Evolutionary conservation across 2,329 filamentous ascomycete genomes (phyloP).

Genomic region (Fusarium foetens): DNA sequence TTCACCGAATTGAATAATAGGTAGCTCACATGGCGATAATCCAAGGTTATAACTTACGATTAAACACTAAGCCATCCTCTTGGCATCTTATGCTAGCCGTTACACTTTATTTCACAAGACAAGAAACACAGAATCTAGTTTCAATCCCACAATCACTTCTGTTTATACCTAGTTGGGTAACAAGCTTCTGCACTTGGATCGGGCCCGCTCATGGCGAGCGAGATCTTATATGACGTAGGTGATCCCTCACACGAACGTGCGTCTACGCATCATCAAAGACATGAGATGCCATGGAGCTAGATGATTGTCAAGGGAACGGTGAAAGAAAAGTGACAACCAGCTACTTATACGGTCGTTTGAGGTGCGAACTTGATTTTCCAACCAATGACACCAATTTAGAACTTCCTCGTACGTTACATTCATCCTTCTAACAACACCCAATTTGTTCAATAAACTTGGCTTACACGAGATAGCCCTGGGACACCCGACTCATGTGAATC

Average conservation of each 20-base stretch:
- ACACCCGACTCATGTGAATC: neutral
- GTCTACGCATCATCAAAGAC: conserved; percentile 39
- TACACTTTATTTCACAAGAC: neutral
- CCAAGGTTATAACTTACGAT: neutral
- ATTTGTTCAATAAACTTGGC: neutral
- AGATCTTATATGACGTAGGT: conserved; percentile 37
- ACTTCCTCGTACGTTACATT: neutral
- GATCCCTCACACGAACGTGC: neutral
- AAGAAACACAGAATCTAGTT: neutral
- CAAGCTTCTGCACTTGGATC: conserved; percentile 13
- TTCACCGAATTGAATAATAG: neutral
- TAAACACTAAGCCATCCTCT: neutral
- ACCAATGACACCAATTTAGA: neutral
- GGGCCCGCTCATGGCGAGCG: neutral
- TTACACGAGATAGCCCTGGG: neutral
- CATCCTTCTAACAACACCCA: neutral
- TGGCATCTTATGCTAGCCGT: neutral
- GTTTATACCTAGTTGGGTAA: conserved; percentile 17
- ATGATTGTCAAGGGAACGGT: neutral
- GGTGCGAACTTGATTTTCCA: neutral
- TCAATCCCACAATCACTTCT: neutral
- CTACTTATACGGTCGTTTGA: neutral
- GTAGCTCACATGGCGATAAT: neutral
- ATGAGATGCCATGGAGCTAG: neutral
- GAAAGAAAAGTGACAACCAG: neutral